Percentiles rank a stretch among this genome's conserved stretches.
Evolutionary conservation across 2,329 filamentous ascomycete genomes (phyloP).

Genomic region (Penicillium sclerotigenum): DNA sequence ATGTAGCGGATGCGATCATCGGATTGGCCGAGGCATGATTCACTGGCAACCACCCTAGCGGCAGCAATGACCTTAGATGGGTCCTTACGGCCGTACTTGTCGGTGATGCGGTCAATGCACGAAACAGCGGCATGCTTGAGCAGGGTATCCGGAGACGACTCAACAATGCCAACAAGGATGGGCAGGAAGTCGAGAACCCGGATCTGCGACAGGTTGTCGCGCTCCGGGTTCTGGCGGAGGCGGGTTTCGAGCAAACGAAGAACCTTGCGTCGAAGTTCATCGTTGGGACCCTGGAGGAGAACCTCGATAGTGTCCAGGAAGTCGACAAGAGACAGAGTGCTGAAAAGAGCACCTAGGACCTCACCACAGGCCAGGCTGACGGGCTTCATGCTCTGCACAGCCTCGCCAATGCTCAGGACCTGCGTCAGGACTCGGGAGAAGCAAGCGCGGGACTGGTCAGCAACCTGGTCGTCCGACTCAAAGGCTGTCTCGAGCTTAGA

Average conservation of each 20-base stretch:
- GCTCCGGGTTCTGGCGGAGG: conserved; percentile 68
- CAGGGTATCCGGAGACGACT: conserved; percentile 66
- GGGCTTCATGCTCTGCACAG: conserved; percentile 35
- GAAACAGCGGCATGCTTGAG: conserved; percentile 83
- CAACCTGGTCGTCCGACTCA: conserved; percentile 47
- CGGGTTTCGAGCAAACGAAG: conserved; percentile 76
- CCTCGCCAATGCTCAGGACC: conserved; percentile 62
- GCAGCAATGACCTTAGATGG: conserved; percentile 70
- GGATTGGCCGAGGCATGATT: conserved; percentile 69
- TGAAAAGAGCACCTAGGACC: conserved; percentile 74
- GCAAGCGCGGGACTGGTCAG: conserved; percentile 63
- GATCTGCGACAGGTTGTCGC: conserved; percentile 64
- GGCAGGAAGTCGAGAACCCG: conserved; percentile 76
- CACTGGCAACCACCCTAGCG: conserved; percentile 71
- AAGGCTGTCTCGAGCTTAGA: conserved; percentile 39
- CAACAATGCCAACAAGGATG: conserved; percentile 72
- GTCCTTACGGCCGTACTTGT: conserved; percentile 94
- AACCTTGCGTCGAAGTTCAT: conserved; percentile 74
- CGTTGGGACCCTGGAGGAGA: conserved; percentile 71
- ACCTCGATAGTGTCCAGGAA: conserved; percentile 85
- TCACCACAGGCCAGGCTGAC: conserved; percentile 54
- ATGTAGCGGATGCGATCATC: conserved; percentile 73
- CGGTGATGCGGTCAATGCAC: conserved; percentile 87
- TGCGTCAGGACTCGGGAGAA: conserved; percentile 68
- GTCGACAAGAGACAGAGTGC: conserved; percentile 78